phyloP scores from a whole-genome alignment of 106 monocot genomes.

The Acorus calamus region DNA sequence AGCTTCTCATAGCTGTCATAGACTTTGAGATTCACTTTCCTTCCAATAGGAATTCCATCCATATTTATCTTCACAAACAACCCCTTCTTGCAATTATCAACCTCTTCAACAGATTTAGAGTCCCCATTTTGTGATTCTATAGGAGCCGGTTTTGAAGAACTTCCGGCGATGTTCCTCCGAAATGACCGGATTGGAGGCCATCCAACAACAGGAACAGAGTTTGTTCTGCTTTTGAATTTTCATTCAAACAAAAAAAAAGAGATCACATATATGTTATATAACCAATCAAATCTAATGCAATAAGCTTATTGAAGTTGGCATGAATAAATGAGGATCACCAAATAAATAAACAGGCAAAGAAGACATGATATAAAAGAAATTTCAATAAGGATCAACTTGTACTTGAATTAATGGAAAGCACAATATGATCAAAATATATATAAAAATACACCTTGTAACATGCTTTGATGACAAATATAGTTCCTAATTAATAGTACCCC shows the following conservation, averaged over 20 bases:
- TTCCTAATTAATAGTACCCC: too few species aligned
- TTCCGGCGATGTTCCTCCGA: conserved; percentile 48
- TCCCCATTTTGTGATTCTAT: conserved; percentile 14
- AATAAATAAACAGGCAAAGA: neutral
- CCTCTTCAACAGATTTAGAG: conserved; percentile 3
- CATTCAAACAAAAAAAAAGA: neutral
- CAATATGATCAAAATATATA: too few species aligned
- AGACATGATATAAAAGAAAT: too few species aligned
- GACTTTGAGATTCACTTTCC: conserved; percentile 73
- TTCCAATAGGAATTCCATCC: conserved; percentile 91
- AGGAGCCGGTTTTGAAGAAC: conserved; percentile 28
- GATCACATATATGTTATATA: neutral
- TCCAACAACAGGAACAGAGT: conserved; percentile 55
- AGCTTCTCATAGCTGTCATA: conserved; percentile 67
- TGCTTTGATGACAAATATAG: too few species aligned
- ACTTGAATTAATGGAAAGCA: too few species aligned
- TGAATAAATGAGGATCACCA: neutral
- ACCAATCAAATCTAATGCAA: neutral
- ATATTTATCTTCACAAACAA: conserved; percentile 85
- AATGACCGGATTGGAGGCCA: conserved; percentile 93
- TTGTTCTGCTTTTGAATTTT: conserved; percentile 8
- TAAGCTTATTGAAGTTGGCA: neutral
- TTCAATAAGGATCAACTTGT: too few species aligned
- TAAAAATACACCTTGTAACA: too few species aligned
- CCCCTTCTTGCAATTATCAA: conserved; percentile 19